phyloP scores from a whole-genome alignment of 441 rosid genomes.

The Viola pubescens region DNA sequence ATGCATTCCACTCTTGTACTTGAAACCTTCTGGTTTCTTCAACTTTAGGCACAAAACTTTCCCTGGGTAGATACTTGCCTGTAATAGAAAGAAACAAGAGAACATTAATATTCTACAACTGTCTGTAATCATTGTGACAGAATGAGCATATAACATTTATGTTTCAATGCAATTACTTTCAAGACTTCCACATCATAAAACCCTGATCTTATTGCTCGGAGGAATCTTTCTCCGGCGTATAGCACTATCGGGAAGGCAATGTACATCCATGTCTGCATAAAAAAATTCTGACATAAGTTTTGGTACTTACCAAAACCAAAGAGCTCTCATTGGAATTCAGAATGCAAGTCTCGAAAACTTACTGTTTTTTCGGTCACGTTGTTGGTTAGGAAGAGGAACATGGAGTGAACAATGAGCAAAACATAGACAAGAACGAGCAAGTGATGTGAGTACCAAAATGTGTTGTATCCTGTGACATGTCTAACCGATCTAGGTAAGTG shows the following conservation, averaged over 20 bases:
- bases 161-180: conserved; percentile 21
- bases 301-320: too few species aligned
- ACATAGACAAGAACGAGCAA: conserved; percentile 38
- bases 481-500: conserved; percentile 34
- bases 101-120: too few species aligned
- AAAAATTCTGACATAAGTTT: background rate
- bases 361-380: conserved; percentile 40
- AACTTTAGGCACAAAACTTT: conserved; percentile 36
- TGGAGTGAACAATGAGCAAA: conserved; percentile 43
- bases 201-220: conserved; percentile 33
- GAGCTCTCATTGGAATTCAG: too few species aligned
- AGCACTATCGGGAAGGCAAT: conserved; percentile 37
- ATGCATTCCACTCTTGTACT: conserved; percentile 44
- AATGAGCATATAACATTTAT: background rate
- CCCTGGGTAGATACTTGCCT: conserved; percentile 39
- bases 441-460: conserved; percentile 60
- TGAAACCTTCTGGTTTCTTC: conserved; percentile 38
- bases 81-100: background rate
- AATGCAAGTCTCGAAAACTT: background rate
- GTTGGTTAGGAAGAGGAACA: conserved; percentile 49
- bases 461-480: conserved; percentile 36
- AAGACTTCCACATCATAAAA: conserved; percentile 23
- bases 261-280: conserved; percentile 48
- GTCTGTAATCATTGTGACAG: too few species aligned
- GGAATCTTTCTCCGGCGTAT: conserved; percentile 39